Base-by-base conservation (phyloP, 75 land plant species). In the Pinus albicaulis region DNA sequence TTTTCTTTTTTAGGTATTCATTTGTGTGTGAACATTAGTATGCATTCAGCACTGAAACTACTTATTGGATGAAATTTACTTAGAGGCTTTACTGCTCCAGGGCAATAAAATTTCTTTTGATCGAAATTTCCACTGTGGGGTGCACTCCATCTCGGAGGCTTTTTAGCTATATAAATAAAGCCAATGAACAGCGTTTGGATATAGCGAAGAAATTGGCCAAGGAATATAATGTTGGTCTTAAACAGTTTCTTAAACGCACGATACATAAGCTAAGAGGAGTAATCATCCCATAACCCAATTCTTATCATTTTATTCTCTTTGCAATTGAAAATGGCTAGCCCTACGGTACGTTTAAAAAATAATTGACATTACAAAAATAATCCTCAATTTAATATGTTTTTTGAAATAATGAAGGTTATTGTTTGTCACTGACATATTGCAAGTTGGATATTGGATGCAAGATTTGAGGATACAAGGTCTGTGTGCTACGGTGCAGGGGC, bases 81-180 rank as follows among this genome's bases (percentile, higher is more conserved):
- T 38, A 65, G 69, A 5, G n/a, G 22, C 44, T 65, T 65, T 34
- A 65, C 69, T 7, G 38, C 34, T 19, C 25, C 28, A 38, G 69
- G 69, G 69, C n/a, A 65, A 65, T 36, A 65, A 65, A 65, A 34
- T 34, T 65, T 38, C 69, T 65, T 28, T 36, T 65, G 7, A 16
- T 65, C 38, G 69, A 65, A 38, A 34, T 65, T 34, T 5, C 38
- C 0, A 5, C 19, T 65, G 1, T 65, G 25, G 69, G 69, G 16
- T 65, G 69, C 14, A 36, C 69, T 36, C 69, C 69, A 4, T 5
- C 6, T 1, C 16, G 16, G 41, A 34, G 69, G 17, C 41, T 65
- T 7, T 16, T 5, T 16, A 7, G 19, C 2, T 0, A 20, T 59
- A 28, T 28, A 28, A 6, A 31, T 16, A 17, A 7, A 2, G 31